phyloP scores from a whole-genome alignment of 1,139 yeast species.

The Yamadazyma sp. region DNA sequence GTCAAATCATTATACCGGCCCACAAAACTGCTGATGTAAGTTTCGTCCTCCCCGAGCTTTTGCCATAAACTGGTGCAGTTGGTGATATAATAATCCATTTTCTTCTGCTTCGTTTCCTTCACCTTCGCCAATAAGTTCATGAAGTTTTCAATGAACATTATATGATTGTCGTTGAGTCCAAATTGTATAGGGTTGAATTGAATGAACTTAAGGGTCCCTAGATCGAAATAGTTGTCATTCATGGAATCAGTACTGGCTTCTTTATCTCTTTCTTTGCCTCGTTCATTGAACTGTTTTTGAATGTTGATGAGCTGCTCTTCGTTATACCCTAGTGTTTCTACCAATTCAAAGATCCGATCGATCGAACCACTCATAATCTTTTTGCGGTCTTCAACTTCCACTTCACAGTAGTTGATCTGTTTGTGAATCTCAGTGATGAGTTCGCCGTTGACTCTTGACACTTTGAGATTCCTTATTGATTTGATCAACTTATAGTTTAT shows the following conservation, averaged over 20 bases:
- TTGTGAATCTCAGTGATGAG: conserved; percentile 23
- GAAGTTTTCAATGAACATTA: conserved; percentile 32
- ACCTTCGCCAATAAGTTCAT: conserved; percentile 26
- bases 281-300: conserved; percentile 26
- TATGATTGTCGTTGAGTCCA: conserved; percentile 39
- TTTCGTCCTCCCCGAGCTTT: conserved; percentile 41
- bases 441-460: conserved; percentile 39
- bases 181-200: conserved; percentile 39
- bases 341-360: conserved; percentile 26
- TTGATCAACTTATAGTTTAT: conserved; percentile 38
- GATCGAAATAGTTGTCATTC: conserved; percentile 31
- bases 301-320: conserved; percentile 36
- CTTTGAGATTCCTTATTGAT: conserved; percentile 34
- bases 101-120: conserved; percentile 33
- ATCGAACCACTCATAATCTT: conserved; percentile 25
- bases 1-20: conserved; percentile 36
- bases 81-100: conserved; percentile 29
- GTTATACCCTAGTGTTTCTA: conserved; percentile 28
- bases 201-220: conserved; percentile 38
- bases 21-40: conserved; percentile 38
- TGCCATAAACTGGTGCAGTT: conserved; percentile 52
- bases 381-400: conserved; percentile 27
- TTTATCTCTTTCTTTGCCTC: conserved; percentile 10
- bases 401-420: conserved; percentile 28
- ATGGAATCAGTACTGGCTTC: conserved; percentile 7